Base-by-base conservation (phyloP, 768 basidiomycete species). In the Tricholoma furcatifolium region DNA sequence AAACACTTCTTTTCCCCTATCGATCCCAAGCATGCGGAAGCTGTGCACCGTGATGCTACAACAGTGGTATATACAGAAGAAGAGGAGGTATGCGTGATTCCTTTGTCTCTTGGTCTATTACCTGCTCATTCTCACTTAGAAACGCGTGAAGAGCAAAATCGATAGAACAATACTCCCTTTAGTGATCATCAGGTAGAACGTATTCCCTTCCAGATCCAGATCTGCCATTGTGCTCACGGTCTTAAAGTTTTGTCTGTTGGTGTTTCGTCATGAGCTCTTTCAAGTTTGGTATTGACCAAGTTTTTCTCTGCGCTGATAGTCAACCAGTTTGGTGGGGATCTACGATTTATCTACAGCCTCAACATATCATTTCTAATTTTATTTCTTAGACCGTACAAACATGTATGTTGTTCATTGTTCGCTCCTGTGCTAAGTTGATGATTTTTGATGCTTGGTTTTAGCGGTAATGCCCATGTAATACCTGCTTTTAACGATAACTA, bases 381-480 rank as follows among this genome's bases (percentile, higher is more conserved):
- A 34, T 53, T 48, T 23, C 43, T 7, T 51, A 81, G 81, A 82
- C 60, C 78, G 81, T 17, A 82, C 79, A 17, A 82, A 82, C 57
- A 81, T 82, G 80, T 81, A 51, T 32, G 71, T 58, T 3, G 12
- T 23, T 43, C 31, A 36, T 20, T 34, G 27, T 20, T 17, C 41
- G 31, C 7, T 40, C 11, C 1, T 9, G 4, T 20, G 14, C 27
- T 15, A 2, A n/a, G n/a, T n/a, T n/a, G n/a, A n/a, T n/a, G n/a
- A n/a, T n/a, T n/a, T n/a, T n/a, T n/a, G n/a, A n/a, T n/a, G n/a
- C n/a, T n/a, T n/a, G n/a, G n/a, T n/a, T 45, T 11, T 54, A 81
- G 80, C 43, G 81, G 80, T 45, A 83, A 83, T 58, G 81, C 78
- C 0, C 81, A 82, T 63, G 75, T 81, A 14, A 67, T 83, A 41